Evolutionary conservation across 306 rosid genomes (phyloP).

Genomic region (Quercus bicolor): DNA sequence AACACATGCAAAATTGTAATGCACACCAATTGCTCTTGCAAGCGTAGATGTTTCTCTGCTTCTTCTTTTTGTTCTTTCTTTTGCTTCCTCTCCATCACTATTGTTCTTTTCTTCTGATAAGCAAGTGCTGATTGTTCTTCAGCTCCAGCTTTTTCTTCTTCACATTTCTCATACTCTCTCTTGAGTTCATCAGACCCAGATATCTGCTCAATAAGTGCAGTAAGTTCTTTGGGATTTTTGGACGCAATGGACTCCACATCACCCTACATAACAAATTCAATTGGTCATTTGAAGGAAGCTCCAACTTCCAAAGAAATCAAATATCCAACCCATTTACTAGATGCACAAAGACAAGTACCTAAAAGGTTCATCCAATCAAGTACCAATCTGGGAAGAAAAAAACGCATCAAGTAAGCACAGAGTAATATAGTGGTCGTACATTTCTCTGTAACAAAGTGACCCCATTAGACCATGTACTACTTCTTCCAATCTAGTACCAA

Average conservation of each 20-base stretch:
- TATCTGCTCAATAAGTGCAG: conserved; percentile 89
- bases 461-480: background rate
- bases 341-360: background rate
- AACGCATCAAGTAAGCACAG: background rate
- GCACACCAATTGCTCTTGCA: conserved; percentile 74
- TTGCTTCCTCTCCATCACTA: conserved; percentile 89
- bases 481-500: no score
- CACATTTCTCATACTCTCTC: conserved; percentile 83
- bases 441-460: background rate
- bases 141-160: conserved; percentile 75
- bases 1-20: background rate
- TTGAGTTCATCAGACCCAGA: conserved; percentile 92
- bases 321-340: background rate
- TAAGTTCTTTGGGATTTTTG: conserved; percentile 89
- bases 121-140: conserved; percentile 90
- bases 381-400: background rate
- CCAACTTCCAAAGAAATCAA: conserved; percentile 2
- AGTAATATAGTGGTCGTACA: background rate
- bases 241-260: conserved; percentile 98
- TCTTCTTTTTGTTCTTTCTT: conserved; percentile 98
- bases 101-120: conserved; percentile 84
- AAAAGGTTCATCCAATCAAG: background rate
- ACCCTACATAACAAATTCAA: conserved; percentile 51
- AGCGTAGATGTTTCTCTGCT: conserved; percentile 83
- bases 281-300: background rate